Evolutionary conservation across 371 early-diverging fungal species (phyloP), one percentile per base, ranked within the genome.

Genomic region (Entomophthora muscae): DNA sequence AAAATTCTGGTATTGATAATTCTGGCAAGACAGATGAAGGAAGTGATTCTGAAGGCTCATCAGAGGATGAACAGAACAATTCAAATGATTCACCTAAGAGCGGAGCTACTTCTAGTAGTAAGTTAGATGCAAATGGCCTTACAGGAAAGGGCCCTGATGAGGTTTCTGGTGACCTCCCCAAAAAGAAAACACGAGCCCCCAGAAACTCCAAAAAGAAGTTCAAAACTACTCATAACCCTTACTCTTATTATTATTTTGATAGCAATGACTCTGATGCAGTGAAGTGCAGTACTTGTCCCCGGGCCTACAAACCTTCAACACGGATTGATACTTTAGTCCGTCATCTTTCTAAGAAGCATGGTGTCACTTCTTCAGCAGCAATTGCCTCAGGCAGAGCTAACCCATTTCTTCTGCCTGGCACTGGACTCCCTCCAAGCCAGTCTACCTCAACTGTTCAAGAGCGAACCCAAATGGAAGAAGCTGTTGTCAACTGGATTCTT

Each of bases 311-410:
- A 32, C 59, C 59, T 30, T 27, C 28, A 3, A 58, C 59, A 28
- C 27, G 59, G 31, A 31, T 58, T 31, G 59, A 58, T 31, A 58
- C 59, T 21, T 32, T 58, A 17, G 31, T 58, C 22, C 59, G 59
- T 13, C 59, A 58, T 58, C 31, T 58, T 21, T 28, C 21, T 31
- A 58, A 58, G 22, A 58, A 58, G 26, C 59, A 58, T 58, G 59
- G 59, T 13, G 30, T 58, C 32, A 24, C 24, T 28, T 24, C 24
- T 55, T 42, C 42, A 17, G 28, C 22, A 24, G 22, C 28, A 10
- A 24, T 55, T 27, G 24, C 55, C 12, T 28, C 21, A 17, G 59
- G 59, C 10, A 24, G 28, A 10, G 30, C 24, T 21, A 23, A 58
- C 28, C 28, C 59, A 13, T 58, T 58, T 58, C 31, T 58, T 21